Evolutionary conservation across 768 basidiomycete species (phyloP), one percentile per base, ranked within the genome.

Genomic region (Termitomyces sp.): DNA sequence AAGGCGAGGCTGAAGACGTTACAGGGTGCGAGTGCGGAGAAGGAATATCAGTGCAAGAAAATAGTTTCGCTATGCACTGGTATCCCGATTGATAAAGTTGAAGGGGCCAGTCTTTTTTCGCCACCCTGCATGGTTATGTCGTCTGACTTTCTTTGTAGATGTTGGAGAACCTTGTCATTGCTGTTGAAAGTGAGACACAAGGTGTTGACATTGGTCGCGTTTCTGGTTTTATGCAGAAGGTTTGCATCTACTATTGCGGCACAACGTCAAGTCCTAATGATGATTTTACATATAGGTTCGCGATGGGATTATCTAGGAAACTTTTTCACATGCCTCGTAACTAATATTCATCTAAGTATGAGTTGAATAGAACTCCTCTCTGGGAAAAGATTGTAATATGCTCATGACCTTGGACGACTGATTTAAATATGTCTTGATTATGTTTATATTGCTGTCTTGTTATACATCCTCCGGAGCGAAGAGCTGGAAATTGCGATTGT

Each of bases 401-500:
- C 64, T 66, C 63, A 65, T 66, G 59, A 66, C 64, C 50, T 66
- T 54, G 44, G 44, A 56, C 33, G 61, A 60, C 38, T 63, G 61
- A 55, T 42, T 18, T 32, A 63, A 59, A 24, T 28, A 2, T 59
- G 36, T 61, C 16, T 51, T 51, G 36, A 53, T 60, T 62, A 20
- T 55, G 36, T 45, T 59, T n/a, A 42, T 42, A 76, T 56, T 71
- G 64, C 16, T 55, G 32, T 33, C 28, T 1, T 39, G 39, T 22
- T 68, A 75, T 50, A 79, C 68, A 68, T 84, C 88, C 66, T 94
- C 93, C 4, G 90, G 89, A 8, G 92, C 86, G 73, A 92, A 98
- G 60, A 98, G 78, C 72, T 98, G 96, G 82, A 94, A 97, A 75
- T 91, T 94, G 62, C 96, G 83, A 75, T 94, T 96, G 73, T 93